These are phyloP conservation scores for Euphorbia peplus DNA, from an alignment of 345 rosid genomes.

Conservation along the genomic window DNA sequence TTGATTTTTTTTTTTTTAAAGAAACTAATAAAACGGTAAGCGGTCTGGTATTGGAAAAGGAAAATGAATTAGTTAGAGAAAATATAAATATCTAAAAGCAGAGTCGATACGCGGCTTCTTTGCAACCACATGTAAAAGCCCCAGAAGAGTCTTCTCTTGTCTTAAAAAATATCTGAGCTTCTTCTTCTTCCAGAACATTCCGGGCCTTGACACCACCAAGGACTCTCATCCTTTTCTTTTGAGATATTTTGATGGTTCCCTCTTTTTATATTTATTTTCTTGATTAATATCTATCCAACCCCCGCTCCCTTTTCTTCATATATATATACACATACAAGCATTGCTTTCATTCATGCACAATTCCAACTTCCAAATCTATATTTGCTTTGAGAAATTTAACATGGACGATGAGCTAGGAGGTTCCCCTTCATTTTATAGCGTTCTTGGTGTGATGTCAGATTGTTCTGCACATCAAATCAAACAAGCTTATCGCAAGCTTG, in stretches of 20 bases:
- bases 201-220: no score
- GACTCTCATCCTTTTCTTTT: not conserved
- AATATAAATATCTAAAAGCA: no score
- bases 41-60: no score
- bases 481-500: constrained; percentile 57
- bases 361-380: not conserved
- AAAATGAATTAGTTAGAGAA: no score
- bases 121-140: not conserved
- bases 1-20: no score
- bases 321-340: no score
- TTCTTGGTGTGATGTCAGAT: constrained; percentile 42
- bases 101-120: no score
- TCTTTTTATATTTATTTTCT: constrained; percentile 35
- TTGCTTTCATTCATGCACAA: no score
- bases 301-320: constrained; percentile 21
- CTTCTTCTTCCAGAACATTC: not conserved
- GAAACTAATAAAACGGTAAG: no score
- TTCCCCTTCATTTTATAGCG: constrained; percentile 34
- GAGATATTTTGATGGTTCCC: constrained; percentile 37
- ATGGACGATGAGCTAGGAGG: constrained; percentile 12
- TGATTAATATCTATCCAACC: constrained; percentile 27
- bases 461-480: constrained; percentile 45
- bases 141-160: constrained; percentile 40
- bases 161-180: constrained; percentile 41
- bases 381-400: not conserved